Percentiles rank a stretch among this genome's conserved stretches.
Evolutionary conservation across 2,329 filamentous ascomycete species (phyloP).

Genomic region (Zymoseptoria crescenta): DNA sequence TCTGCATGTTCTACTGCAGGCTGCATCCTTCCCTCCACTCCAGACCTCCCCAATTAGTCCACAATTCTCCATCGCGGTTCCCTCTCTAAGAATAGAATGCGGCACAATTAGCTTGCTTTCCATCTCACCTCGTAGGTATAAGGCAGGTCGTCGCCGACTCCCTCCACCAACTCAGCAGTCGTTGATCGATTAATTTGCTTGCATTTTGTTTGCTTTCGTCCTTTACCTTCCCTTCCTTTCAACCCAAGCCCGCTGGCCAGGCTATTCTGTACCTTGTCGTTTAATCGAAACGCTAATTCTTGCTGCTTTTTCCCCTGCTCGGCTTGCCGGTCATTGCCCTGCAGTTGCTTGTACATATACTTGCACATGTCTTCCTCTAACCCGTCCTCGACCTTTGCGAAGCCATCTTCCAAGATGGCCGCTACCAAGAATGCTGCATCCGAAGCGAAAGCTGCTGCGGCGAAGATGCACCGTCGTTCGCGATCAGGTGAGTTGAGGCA

Average conservation of each 20-base stretch:
- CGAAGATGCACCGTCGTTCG: constrained; percentile 88
- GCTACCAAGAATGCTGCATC: constrained; percentile 36
- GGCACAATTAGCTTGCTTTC: constrained; percentile 32
- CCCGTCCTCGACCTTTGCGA: constrained; percentile 34
- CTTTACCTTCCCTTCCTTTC: constrained; percentile 28
- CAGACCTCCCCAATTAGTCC: constrained; percentile 19
- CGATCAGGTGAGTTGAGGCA: constrained; percentile 69
- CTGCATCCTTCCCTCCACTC: constrained; percentile 12
- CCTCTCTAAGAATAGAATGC: constrained; percentile 42
- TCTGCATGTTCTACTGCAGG: constrained; percentile 18
- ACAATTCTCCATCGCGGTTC: constrained; percentile 6
- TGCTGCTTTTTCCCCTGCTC: constrained; percentile 23
- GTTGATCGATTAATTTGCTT: constrained; percentile 42
- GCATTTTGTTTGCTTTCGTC: constrained; percentile 24
- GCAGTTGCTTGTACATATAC: constrained; percentile 35
- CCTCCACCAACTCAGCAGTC: constrained; percentile 31
- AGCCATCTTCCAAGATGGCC: constrained; percentile 39
- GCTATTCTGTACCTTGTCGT: constrained; percentile 38
- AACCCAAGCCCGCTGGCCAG: constrained; percentile 41
- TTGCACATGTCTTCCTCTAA: constrained; percentile 38
- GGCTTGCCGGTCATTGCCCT: constrained; percentile 25
- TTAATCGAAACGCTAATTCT: constrained; percentile 27
- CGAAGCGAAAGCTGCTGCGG: constrained; percentile 54
- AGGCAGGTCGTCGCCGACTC: constrained; percentile 35
- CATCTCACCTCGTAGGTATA: constrained; percentile 39